Evolutionary conservation across 78 protist genomes (phyloP).

Genomic region (Neovahlkampfia damariscottae): DNA sequence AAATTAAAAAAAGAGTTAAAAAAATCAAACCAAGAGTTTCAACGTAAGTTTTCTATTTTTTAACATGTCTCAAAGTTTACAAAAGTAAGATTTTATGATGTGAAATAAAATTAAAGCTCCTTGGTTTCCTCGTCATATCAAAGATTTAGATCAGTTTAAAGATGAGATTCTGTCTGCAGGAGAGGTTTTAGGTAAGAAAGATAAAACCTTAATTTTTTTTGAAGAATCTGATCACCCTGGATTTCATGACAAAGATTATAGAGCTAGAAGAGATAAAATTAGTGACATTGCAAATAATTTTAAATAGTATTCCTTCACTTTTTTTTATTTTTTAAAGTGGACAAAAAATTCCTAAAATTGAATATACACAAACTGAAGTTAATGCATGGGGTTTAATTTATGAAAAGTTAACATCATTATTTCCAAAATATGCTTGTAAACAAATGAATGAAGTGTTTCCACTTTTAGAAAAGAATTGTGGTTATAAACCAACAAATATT

Average conservation of each 20-base stretch:
- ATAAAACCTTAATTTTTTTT: too few relatives aligned
- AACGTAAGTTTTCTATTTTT: too few relatives aligned
- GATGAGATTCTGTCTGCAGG: too few relatives aligned
- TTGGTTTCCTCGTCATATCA: too few relatives aligned
- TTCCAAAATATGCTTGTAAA: constrained; percentile 70
- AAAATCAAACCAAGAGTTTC: too few relatives aligned
- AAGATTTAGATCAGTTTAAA: too few relatives aligned
- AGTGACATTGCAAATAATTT: constrained; percentile 42
- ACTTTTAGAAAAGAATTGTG: constrained; percentile 63
- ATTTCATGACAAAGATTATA: constrained; percentile 60
- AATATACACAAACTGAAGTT: constrained; percentile 59
- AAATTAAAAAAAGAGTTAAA: too few relatives aligned
- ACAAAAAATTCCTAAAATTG: constrained; percentile 44
- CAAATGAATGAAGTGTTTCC: constrained; percentile 52
- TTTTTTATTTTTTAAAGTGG: constrained; percentile 33
- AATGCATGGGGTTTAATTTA: constrained; percentile 54
- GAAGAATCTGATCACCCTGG: constrained; percentile 31
- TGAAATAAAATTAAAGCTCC: too few relatives aligned
- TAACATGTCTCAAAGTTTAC: too few relatives aligned
- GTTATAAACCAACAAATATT: constrained; percentile 40
- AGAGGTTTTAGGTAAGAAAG: too few relatives aligned
- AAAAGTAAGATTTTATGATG: too few relatives aligned
- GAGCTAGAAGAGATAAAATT: constrained; percentile 50
- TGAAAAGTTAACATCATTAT: constrained; percentile 41
- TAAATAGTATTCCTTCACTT: constrained; percentile 19